Base-by-base conservation (phyloP, 352 stramenopile genomes). In the Globisporangium viniferum region DNA sequence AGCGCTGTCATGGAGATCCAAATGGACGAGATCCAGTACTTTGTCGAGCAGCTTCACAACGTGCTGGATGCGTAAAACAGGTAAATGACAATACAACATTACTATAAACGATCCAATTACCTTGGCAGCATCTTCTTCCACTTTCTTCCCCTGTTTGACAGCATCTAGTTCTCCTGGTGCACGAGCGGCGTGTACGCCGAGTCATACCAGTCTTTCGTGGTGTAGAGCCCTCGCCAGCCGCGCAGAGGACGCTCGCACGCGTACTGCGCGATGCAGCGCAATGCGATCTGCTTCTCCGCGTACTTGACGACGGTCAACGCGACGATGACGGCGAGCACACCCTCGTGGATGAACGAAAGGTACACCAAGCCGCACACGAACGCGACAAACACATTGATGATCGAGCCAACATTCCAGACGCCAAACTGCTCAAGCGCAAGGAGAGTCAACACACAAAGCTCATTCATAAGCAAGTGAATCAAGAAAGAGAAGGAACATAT, bases 41-140 rank as follows among this genome's bases (percentile, higher is more conserved):
- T 99, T 76, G 87, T 98, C 70, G 96, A 99, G 77, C 93, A 98
- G 66, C 77, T 99, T 8, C 93, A 98, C 82, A 98, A 94, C 69
- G 81, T 94, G 24, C 74, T 97, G 14, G 89, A 97, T 69, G 88
- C 88, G 9, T 95, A 89, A 76, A 70, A 9, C 18, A 60, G 33
- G 31, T 35, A 46, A 60, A 18, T 18, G 22, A 6, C 20, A 60
- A 1, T 3, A 48, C 9, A 24, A n/a, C 5, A 24, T 12, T 1
- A 51, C 44, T 51, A 51, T 51, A 51, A 51, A 51, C 41, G 41
- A 49, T 49, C 41, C n/a, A 44, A 22, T 49, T 49, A n/a, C 41
- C 41, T 49, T 49, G 41, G 7, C 7, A 49, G 0, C 14, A 5
- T 44, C 36, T 15, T 44, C 14, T 41, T 41, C 35, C 35, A 41